Evolutionary conservation across 768 basidiomycete species (phyloP).

Genomic region (Bullera alba): DNA sequence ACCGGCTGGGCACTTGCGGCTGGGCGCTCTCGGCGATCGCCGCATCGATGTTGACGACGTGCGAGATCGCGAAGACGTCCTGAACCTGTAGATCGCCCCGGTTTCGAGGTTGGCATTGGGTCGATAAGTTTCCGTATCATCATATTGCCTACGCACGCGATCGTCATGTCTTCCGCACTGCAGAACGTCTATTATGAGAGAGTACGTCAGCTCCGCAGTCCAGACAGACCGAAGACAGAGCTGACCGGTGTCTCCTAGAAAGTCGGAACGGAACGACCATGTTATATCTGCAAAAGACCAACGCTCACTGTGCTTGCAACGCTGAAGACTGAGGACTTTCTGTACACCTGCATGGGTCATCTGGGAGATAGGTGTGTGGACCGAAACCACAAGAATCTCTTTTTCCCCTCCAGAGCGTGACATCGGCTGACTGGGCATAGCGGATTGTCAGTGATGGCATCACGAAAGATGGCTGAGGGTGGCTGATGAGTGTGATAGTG

Average conservation of each 20-base stretch:
- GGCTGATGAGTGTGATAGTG: constrained; percentile 10
- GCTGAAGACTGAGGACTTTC: constrained; percentile 69
- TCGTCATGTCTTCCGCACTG: constrained; percentile 14
- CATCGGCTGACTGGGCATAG: constrained; percentile 1
- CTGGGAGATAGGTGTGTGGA: constrained; percentile 73
- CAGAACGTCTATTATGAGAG: constrained; percentile 82
- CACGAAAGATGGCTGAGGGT: not conserved
- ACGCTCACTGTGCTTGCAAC: constrained; percentile 81
- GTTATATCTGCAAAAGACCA: constrained; percentile 58
- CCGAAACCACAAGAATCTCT: constrained; percentile 48
- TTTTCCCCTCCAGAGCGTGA: constrained; percentile 9
- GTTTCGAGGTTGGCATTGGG: too few species aligned
- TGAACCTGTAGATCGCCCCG: too few species aligned
- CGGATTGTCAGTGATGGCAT: constrained; percentile 8
- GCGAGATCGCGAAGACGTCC: too few species aligned
- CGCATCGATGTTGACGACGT: too few species aligned
- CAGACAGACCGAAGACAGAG: not conserved
- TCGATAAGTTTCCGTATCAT: too few species aligned
- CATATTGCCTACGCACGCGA: not conserved
- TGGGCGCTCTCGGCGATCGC: too few species aligned
- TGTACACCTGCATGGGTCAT: constrained; percentile 78
- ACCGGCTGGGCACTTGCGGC: too few species aligned
- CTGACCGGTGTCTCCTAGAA: constrained; percentile 51
- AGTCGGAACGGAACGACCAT: constrained; percentile 68
- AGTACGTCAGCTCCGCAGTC: constrained; percentile 51